These are phyloP conservation scores for Globisporangium spiculum DNA, from an alignment of 352 stramenopile genomes.

Conservation along the genomic window DNA sequence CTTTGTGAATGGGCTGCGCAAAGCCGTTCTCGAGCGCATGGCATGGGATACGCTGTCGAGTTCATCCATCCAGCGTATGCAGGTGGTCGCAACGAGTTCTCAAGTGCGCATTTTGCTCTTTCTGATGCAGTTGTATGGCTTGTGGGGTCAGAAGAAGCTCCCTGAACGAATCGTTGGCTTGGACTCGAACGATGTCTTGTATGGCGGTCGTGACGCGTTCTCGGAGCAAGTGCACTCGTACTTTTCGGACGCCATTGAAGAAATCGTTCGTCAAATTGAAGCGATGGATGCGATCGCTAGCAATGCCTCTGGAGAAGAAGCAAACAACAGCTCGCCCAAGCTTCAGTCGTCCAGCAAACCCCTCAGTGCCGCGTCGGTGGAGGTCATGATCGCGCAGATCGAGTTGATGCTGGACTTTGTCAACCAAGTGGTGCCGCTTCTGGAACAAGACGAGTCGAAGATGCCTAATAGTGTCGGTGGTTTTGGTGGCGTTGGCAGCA, in stretches of 20 bases:
- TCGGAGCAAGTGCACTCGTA: constrained; percentile 37
- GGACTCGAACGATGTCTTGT: constrained; percentile 87
- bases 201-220: constrained; percentile 61
- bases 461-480: not conserved
- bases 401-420: constrained; percentile 68
- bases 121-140: constrained; percentile 50
- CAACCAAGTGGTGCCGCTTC: constrained; percentile 37
- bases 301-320: not conserved
- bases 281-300: constrained; percentile 14
- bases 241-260: constrained; percentile 53
- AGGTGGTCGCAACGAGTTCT: constrained; percentile 14
- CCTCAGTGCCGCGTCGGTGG: constrained; percentile 2
- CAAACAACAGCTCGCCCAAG: not conserved
- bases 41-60: constrained; percentile 17
- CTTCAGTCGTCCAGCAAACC: not conserved
- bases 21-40: constrained; percentile 64
- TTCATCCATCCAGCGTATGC: constrained; percentile 8
- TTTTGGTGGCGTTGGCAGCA: not conserved
- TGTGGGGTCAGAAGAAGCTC: constrained; percentile 56
- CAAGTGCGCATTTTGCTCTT: constrained; percentile 42
- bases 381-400: constrained; percentile 24
- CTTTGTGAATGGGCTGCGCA: constrained; percentile 73
- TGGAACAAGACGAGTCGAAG: constrained; percentile 30
- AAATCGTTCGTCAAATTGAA: constrained; percentile 50
- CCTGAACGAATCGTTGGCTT: constrained; percentile 40